Evolutionary conservation across 176 grass and related monocot species (phyloP).

Genomic region (Alloteropsis semialata): DNA sequence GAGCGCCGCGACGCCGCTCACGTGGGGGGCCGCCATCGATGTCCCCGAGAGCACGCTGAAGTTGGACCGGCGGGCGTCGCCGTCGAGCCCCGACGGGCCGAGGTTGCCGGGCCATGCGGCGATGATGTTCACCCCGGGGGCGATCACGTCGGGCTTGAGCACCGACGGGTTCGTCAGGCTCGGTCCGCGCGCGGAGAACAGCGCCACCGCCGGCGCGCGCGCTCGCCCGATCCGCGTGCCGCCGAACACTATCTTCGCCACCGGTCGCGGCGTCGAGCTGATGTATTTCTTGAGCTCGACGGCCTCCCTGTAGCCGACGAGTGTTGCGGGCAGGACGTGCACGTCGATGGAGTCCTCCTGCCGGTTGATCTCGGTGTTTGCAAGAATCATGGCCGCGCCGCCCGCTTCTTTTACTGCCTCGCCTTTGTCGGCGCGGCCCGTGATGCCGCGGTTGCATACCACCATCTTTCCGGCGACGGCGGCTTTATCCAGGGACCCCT

Average conservation of each 20-base stretch:
- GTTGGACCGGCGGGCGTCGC: conserved; percentile 58
- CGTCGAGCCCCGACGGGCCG: conserved; percentile 61
- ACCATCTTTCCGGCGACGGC: conserved; percentile 77
- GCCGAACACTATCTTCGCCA: conserved; percentile 54
- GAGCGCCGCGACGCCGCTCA: conserved; percentile 73
- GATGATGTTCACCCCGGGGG: conserved; percentile 90
- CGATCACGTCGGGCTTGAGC: conserved; percentile 76
- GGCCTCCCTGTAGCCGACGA: conserved; percentile 64
- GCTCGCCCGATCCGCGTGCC: conserved; percentile 54
- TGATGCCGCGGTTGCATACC: conserved; percentile 73
- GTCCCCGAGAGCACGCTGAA: conserved; percentile 89
- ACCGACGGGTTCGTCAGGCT: conserved; percentile 79
- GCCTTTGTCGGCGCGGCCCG: conserved; percentile 72
- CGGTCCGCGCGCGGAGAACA: conserved; percentile 79
- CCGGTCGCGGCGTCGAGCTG: conserved; percentile 36
- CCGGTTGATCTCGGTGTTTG: conserved; percentile 74
- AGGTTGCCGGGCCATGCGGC: conserved; percentile 80
- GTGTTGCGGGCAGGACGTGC: conserved; percentile 67
- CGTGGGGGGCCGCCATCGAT: conserved; percentile 86
- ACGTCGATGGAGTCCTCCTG: conserved; percentile 82
- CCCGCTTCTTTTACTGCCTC: conserved; percentile 63
- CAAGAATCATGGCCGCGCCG: conserved; percentile 69
- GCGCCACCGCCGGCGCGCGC: conserved; percentile 58
- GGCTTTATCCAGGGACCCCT: conserved; percentile 50
- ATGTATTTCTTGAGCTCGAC: conserved; percentile 70